Evolutionary conservation across 441 rosid species (phyloP).

Genomic region (Gossypium gossypioides): DNA sequence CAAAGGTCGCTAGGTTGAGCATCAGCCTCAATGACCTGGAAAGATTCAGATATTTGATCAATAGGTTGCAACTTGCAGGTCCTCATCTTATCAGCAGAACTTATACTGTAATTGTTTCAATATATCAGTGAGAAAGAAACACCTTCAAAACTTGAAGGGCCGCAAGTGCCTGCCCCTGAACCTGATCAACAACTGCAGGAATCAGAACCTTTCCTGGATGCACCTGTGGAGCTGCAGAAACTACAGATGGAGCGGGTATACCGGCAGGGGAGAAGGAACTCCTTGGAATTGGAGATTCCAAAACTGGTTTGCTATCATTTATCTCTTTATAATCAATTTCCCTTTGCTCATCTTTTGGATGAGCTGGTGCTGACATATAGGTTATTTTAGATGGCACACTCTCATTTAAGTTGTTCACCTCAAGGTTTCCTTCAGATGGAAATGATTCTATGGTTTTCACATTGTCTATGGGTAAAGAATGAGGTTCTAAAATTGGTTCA

Average conservation of each 20-base stretch:
- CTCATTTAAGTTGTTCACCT: constrained; percentile 26
- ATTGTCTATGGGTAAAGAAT: constrained; percentile 23
- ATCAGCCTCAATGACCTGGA: constrained; percentile 79
- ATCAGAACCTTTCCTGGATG: constrained; percentile 72
- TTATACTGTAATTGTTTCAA: neutral
- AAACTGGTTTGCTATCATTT: constrained; percentile 19
- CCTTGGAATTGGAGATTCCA: constrained; percentile 27
- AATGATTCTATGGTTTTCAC: constrained; percentile 16
- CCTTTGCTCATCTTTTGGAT: constrained; percentile 27
- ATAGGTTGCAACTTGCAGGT: constrained; percentile 12
- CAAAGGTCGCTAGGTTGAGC: constrained; percentile 67
- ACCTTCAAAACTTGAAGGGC: constrained; percentile 85
- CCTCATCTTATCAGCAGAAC: neutral
- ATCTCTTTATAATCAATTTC: constrained; percentile 25
- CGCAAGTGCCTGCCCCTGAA: constrained; percentile 77
- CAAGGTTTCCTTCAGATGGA: constrained; percentile 31
- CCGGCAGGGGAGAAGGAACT: constrained; percentile 47
- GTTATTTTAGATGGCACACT: constrained; percentile 24
- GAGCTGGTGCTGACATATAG: constrained; percentile 26
- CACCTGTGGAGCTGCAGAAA: constrained; percentile 53
- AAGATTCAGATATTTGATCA: neutral
- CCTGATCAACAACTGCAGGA: constrained; percentile 71
- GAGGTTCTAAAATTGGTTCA: constrained; percentile 29
- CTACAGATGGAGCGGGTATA: constrained; percentile 80
- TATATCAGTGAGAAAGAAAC: neutral